phyloP scores from a whole-genome alignment of 768 basidiomycete genomes.

The Mycena albidolilacea region DNA sequence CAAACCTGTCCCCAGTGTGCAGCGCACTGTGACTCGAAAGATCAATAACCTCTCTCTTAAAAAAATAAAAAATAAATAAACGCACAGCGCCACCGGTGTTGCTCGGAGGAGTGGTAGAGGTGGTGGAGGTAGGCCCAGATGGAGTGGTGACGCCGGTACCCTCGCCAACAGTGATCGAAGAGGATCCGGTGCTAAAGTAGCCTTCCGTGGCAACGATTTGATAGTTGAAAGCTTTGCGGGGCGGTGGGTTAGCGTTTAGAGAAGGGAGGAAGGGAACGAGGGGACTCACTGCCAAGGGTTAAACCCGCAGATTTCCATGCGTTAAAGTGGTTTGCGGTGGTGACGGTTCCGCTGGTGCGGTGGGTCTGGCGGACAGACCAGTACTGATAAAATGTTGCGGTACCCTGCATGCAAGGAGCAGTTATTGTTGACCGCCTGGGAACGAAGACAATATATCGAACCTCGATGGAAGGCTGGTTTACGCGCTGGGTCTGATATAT shows the following conservation, averaged over 20 bases:
- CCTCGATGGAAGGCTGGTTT: conserved; percentile 51
- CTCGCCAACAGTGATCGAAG: conserved; percentile 33
- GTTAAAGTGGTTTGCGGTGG: conserved; percentile 49
- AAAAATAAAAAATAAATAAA: not conserved
- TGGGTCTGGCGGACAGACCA: conserved; percentile 41
- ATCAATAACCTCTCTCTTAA: not conserved
- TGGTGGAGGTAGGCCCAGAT: conserved; percentile 18
- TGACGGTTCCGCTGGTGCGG: conserved; percentile 40
- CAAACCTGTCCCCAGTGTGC: conserved; percentile 26
- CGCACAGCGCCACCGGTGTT: conserved; percentile 21
- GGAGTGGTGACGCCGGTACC: conserved; percentile 10
- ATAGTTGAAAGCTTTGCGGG: conserved; percentile 42
- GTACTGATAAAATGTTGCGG: conserved; percentile 49
- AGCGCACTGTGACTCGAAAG: conserved; percentile 17
- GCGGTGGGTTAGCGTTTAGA: too few species aligned
- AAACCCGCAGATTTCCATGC: conserved; percentile 47
- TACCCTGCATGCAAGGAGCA: conserved; percentile 40
- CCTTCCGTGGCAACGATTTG: conserved; percentile 55
- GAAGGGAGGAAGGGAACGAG: too few species aligned
- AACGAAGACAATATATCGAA: not conserved
- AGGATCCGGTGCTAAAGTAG: conserved; percentile 47
- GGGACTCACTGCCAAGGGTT: conserved; percentile 35
- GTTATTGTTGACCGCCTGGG: not conserved
- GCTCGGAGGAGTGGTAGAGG: conserved; percentile 5
- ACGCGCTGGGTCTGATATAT: conserved; percentile 48